Percentiles rank a stretch among this genome's conserved stretches.
Conservation (phyloP, 129 eudicot genomes). For the Flaveria bidentis region DNA sequence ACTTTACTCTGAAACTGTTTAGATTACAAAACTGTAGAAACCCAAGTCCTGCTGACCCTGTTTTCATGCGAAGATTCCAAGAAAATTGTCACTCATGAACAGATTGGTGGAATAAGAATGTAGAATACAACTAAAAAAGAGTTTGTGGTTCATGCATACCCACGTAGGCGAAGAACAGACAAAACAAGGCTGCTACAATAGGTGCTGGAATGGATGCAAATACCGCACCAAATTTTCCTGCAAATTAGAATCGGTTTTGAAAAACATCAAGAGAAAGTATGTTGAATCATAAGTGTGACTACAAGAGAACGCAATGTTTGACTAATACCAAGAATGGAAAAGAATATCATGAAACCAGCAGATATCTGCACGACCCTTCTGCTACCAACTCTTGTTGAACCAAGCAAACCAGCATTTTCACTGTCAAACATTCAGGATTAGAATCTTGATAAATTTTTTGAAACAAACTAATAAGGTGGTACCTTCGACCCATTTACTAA, state of each 20-base stretch:
- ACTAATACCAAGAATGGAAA: slow-evolving; percentile 76
- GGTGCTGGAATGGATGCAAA: slow-evolving; percentile 97
- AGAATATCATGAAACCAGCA: slow-evolving; percentile 97
- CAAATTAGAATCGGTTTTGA: not conserved
- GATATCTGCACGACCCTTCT: slow-evolving; percentile 93
- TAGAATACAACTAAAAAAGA: not conserved
- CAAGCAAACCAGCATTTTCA: slow-evolving; percentile 95
- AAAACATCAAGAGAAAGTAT: not conserved
- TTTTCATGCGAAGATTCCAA: slow-evolving; percentile 2
- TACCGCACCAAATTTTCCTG: slow-evolving; percentile 96
- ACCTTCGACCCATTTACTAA: not conserved
- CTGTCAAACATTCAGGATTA: slow-evolving; percentile 41
- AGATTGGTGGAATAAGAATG: not conserved
- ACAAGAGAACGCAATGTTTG: slow-evolving; percentile 5
- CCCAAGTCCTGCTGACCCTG: slow-evolving; percentile 87
- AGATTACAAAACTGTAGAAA: slow-evolving; percentile 93
- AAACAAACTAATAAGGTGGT: not conserved
- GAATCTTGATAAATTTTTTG: not conserved
- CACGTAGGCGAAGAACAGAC: slow-evolving; percentile 89
- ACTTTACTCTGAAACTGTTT: slow-evolving; percentile 87
- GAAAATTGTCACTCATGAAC: not conserved
- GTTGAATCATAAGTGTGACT: not conserved
- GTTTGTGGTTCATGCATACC: slow-evolving; percentile 48
- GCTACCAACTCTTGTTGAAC: slow-evolving; percentile 94
- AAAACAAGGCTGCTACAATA: slow-evolving; percentile 80